Base-by-base conservation (phyloP, 768 basidiomycete species). In the Chalciporus pseudorubinellus region DNA sequence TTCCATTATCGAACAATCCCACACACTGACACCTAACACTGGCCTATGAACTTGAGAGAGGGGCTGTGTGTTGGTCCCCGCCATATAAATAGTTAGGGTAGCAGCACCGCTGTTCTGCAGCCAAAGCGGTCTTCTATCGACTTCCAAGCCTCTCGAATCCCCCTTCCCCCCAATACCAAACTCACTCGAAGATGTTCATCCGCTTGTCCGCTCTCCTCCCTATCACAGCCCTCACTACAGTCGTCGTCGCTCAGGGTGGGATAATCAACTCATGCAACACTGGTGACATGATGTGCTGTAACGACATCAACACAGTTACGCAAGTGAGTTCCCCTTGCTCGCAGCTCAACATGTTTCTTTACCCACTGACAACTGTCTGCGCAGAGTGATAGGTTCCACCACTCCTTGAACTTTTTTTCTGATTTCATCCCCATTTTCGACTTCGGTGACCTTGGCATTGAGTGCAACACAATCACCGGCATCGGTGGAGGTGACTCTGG, bases 271-370 rank as follows among this genome's bases (percentile, higher is more conserved):
- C 46, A 13, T 64, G 61, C 22, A 31, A 42, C 42, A 61, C 55
- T 0, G 62, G 61, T 3, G 9, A 46, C 1, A 8, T 48, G 1
- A 45, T 50, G 4, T 62, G 62, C 47, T 62, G 59, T 39, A 8
- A 7, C 14, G 44, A 4, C 5, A 48, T 43, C 21, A n/a, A 40
- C n/a, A 4, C 14, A 1, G 59, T 28, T 40, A 38, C 11, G 38
- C 26, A 13, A 1, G 59, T 58, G 10, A 29, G 53, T 6, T 10
- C 20, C 31, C 8, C 8, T 5, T 6, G n/a, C n/a, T n/a, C n/a
- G n/a, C n/a, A 4, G 1, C 9, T 24, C 3, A 6, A 18, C 7
- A 12, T 4, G 12, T n/a, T 26, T 9, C 31, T 16, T n/a, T 11
- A 13, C 5, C 13, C 9, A 10, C 34, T 50, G 6, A 60, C 20